Evolutionary conservation across 1,284 basidiomycete genomes (phyloP).

Genomic region (Boletellus sp.): DNA sequence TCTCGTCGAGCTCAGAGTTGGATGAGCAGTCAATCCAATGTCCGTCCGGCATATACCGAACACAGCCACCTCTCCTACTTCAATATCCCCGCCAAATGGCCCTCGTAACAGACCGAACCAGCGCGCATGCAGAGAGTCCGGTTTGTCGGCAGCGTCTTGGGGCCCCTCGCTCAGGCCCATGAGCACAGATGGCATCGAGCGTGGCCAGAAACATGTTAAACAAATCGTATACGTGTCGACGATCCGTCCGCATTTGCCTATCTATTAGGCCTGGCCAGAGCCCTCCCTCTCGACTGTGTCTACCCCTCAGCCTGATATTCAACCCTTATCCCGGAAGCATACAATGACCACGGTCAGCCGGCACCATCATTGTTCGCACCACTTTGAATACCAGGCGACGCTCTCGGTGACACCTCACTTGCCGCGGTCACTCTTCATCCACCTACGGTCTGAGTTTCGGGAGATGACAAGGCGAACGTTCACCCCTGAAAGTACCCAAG

Average conservation of each 20-base stretch:
- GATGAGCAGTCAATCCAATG: constrained; percentile 13
- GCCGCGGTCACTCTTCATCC: too few species aligned
- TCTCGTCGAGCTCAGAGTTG: constrained; percentile 19
- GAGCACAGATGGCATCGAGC: constrained; percentile 25
- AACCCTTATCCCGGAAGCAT: constrained; percentile 77
- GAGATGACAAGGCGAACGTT: too few species aligned
- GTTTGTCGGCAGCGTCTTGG: too few species aligned
- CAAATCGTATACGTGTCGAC: constrained; percentile 12
- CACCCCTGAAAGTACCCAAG: too few species aligned
- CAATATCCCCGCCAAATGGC: too few species aligned
- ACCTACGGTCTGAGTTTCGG: too few species aligned
- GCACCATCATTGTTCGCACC: constrained; percentile 27
- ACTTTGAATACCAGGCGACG: constrained; percentile 70
- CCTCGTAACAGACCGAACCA: too few species aligned
- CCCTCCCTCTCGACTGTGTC: constrained; percentile 1
- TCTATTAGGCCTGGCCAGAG: constrained; percentile 54
- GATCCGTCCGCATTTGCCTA: constrained; percentile 64
- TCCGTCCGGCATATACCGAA: constrained; percentile 26
- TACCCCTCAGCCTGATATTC: neutral
- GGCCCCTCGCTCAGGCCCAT: too few species aligned
- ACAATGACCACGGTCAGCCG: constrained; percentile 71
- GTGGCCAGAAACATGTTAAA: too few species aligned
- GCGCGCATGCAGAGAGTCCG: too few species aligned
- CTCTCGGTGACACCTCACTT: constrained; percentile 69
- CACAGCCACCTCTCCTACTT: constrained; percentile 27